Evolutionary conservation across 352 stramenopile genomes (phyloP).

Genomic region (Phytophthora cactorum): DNA sequence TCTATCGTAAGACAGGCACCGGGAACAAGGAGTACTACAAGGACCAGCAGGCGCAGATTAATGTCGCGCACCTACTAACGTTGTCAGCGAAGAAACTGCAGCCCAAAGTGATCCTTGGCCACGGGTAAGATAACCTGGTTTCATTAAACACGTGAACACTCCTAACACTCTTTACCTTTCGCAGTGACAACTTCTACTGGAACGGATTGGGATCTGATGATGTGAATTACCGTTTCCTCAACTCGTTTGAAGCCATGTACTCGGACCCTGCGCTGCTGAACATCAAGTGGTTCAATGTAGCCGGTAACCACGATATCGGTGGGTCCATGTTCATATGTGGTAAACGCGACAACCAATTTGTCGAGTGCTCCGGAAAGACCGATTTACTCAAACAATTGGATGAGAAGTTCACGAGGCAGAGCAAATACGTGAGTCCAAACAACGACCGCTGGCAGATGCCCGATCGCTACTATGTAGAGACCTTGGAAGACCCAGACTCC

Average conservation of each 20-base stretch:
- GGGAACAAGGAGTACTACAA: conserved; percentile 73
- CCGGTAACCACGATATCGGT: conserved; percentile 76
- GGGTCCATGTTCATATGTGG: conserved; percentile 82
- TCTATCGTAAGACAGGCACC: conserved; percentile 65
- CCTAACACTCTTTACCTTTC: conserved; percentile 5
- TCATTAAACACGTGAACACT: background rate
- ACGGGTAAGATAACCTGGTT: conserved; percentile 43
- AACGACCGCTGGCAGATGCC: conserved; percentile 76
- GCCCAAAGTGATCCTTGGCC: conserved; percentile 63
- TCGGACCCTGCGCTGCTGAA: conserved; percentile 48
- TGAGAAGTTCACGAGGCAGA: conserved; percentile 68
- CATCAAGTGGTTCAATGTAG: conserved; percentile 77
- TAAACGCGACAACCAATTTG: conserved; percentile 67
- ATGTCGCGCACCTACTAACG: conserved; percentile 63
- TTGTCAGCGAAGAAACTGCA: conserved; percentile 69
- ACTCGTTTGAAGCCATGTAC: conserved; percentile 75
- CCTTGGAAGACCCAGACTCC: conserved; percentile 30
- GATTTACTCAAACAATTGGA: conserved; percentile 74
- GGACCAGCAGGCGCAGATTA: conserved; percentile 71
- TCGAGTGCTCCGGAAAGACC: conserved; percentile 58
- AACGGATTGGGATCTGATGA: conserved; percentile 72
- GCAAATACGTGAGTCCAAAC: conserved; percentile 66
- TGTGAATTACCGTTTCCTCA: conserved; percentile 67
- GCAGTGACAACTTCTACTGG: conserved; percentile 75
- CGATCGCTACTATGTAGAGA: conserved; percentile 70